Conservation (phyloP, 2,329 filamentous ascomycete species). For the Zasmidium cellare region DNA sequence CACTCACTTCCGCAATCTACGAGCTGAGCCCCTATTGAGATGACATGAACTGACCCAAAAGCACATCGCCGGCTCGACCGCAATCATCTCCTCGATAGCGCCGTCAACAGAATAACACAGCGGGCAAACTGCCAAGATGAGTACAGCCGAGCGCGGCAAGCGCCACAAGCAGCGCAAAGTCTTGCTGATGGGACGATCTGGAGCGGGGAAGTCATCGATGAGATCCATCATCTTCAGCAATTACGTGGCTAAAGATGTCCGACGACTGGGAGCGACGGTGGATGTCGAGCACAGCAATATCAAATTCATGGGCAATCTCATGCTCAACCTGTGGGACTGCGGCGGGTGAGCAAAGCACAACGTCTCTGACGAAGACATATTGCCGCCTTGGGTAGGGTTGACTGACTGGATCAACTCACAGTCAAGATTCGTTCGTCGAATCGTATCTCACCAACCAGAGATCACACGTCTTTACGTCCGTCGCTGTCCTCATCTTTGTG, state of each 20-base stretch:
- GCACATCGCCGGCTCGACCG: background rate
- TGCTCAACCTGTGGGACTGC: constrained; percentile 97
- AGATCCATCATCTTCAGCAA: constrained; percentile 98
- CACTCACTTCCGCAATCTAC: background rate
- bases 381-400: background rate
- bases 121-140: constrained; percentile 20
- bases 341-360: constrained; percentile 63
- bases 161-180: constrained; percentile 57
- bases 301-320: constrained; percentile 97
- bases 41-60: background rate
- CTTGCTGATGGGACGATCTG: constrained; percentile 78
- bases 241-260: constrained; percentile 94
- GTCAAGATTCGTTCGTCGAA: constrained; percentile 98
- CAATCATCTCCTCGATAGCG: background rate
- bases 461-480: constrained; percentile 93
- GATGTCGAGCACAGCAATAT: constrained; percentile 98
- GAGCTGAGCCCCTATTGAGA: background rate
- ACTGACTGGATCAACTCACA: constrained; percentile 35
- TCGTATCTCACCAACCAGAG: constrained; percentile 96
- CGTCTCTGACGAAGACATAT: background rate
- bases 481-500: constrained; percentile 97
- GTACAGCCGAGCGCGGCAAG: constrained; percentile 38
- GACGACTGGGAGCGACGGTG: constrained; percentile 90
- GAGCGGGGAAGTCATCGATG: constrained; percentile 98
- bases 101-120: background rate